Conservation (phyloP, 192 early-diverging fungal species). For the Umbelopsis isabellina region DNA sequence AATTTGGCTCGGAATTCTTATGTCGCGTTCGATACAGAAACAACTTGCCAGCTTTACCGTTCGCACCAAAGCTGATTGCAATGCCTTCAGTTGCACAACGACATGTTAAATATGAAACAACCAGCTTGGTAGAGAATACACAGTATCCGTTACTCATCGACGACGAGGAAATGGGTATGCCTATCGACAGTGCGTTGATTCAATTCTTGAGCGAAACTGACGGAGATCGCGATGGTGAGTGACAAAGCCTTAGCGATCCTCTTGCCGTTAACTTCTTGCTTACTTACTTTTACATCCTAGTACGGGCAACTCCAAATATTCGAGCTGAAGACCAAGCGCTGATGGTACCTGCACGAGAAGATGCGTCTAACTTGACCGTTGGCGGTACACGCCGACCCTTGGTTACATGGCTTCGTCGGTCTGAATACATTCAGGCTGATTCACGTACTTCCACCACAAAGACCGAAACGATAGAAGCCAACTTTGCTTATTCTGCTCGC, state of each 20-base stretch:
- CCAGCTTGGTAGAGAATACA: constrained; percentile 46
- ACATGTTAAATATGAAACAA: constrained; percentile 49
- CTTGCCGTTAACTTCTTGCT: constrained; percentile 1
- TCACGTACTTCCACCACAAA: constrained; percentile 43
- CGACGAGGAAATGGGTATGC: constrained; percentile 39
- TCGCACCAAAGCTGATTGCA: constrained; percentile 50
- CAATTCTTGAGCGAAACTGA: constrained; percentile 51
- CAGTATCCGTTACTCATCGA: constrained; percentile 49
- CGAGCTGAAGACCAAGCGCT: constrained; percentile 39
- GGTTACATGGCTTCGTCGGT: constrained; percentile 58
- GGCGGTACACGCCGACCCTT: constrained; percentile 36
- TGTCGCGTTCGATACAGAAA: constrained; percentile 59
- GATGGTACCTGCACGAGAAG: constrained; percentile 29
- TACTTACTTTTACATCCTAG: neutral
- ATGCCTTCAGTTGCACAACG: constrained; percentile 48
- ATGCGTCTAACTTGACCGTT: constrained; percentile 8
- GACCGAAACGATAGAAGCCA: constrained; percentile 28
- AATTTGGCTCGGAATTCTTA: constrained; percentile 50
- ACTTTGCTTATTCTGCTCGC: constrained; percentile 34
- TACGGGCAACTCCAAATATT: constrained; percentile 6
- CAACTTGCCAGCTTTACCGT: constrained; percentile 49
- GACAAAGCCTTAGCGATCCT: constrained; percentile 22
- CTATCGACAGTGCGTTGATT: constrained; percentile 50
- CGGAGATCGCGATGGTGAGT: constrained; percentile 32
- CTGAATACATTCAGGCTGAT: constrained; percentile 56